Evolutionary conservation across 176 grass and related monocot species (phyloP).

Genomic region (Hsuehochloa calcarea): DNA sequence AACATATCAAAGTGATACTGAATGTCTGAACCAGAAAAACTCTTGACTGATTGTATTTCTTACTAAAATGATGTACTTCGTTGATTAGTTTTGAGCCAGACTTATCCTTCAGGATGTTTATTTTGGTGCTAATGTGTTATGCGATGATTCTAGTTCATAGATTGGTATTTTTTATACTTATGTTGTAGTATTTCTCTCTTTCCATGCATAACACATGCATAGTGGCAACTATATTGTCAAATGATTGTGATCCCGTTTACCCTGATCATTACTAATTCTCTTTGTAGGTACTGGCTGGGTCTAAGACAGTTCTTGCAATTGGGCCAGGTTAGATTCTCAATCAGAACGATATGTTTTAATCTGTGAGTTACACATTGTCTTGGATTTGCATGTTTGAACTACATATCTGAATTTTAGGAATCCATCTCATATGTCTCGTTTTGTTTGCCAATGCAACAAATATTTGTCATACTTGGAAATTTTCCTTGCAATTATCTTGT

Average conservation of each 20-base stretch:
- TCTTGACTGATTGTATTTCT: background rate
- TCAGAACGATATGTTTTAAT: background rate
- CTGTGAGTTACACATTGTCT: background rate
- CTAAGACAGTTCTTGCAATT: constrained; percentile 92
- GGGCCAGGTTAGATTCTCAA: constrained; percentile 68
- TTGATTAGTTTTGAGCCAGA: background rate
- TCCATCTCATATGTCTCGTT: background rate
- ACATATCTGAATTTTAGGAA: background rate
- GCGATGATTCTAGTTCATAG: background rate
- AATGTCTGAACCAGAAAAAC: constrained; percentile 6
- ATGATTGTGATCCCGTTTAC: background rate
- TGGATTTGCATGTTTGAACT: background rate
- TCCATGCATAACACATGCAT: background rate
- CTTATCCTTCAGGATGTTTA: constrained; percentile 8
- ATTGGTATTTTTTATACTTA: background rate
- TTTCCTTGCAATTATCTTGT: background rate
- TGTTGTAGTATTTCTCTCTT: background rate
- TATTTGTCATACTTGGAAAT: background rate
- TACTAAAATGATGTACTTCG: background rate
- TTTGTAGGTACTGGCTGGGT: constrained; percentile 80
- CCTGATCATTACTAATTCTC: constrained; percentile 8
- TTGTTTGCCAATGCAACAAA: background rate
- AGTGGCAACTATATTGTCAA: background rate
- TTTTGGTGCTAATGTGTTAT: background rate
- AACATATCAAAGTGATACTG: constrained; percentile 11